These are phyloP conservation scores for Aspergillus terreus DNA, from an alignment of 2,329 filamentous ascomycete genomes.

Conservation along the genomic window DNA sequence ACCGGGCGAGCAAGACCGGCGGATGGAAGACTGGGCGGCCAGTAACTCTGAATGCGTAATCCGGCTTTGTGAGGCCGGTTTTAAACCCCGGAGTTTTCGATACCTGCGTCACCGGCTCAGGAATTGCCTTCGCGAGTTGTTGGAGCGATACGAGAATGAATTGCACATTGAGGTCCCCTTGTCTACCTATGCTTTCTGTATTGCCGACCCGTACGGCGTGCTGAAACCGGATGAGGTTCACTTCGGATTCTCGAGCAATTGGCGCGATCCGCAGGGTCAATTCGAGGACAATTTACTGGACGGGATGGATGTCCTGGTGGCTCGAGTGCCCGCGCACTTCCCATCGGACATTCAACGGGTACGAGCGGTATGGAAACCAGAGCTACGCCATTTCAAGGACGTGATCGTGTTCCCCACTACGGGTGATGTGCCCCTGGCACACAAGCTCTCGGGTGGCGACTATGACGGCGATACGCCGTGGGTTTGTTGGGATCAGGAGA, in stretches of 20 bases:
- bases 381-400: constrained; percentile 54
- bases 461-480: constrained; percentile 62
- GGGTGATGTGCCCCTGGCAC: constrained; percentile 52
- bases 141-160: constrained; percentile 43
- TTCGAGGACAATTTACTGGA: constrained; percentile 45
- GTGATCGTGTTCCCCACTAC: constrained; percentile 55
- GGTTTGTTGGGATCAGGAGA: constrained; percentile 56
- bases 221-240: constrained; percentile 55
- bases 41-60: constrained; percentile 34
- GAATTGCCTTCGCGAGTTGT: constrained; percentile 36
- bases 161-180: constrained; percentile 47
- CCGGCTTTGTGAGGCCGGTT: constrained; percentile 44
- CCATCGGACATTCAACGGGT: constrained; percentile 58
- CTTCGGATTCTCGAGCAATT: constrained; percentile 50
- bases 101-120: constrained; percentile 41
- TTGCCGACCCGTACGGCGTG: constrained; percentile 53
- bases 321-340: constrained; percentile 55
- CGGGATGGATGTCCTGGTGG: constrained; percentile 51
- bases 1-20: constrained; percentile 19
- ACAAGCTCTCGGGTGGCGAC: constrained; percentile 61
- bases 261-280: constrained; percentile 31
- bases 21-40: constrained; percentile 34
- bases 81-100: constrained; percentile 39
- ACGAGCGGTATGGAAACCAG: constrained; percentile 45
- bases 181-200: constrained; percentile 54